These are phyloP conservation scores for Alnus rubra DNA, from an alignment of 306 rosid species.

Conservation along the genomic window DNA sequence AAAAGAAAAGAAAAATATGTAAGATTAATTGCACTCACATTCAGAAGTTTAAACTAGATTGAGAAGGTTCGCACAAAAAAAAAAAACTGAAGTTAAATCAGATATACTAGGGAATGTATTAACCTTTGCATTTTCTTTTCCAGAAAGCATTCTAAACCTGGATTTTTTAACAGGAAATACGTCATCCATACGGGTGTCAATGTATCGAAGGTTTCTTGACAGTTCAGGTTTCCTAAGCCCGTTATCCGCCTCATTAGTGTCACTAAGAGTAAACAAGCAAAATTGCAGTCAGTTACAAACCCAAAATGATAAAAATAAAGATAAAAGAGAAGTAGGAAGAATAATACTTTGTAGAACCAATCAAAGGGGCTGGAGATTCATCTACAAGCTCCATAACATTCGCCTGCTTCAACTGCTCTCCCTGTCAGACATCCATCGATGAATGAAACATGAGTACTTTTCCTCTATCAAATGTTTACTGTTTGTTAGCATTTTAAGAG, in stretches of 20 bases:
- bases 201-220: constrained; percentile 54
- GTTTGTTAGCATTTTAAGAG: neutral
- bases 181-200: constrained; percentile 69
- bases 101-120: constrained; percentile 6
- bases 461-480: neutral
- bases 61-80: neutral
- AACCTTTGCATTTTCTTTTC: constrained; percentile 87
- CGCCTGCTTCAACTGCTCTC: constrained; percentile 51
- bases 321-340: constrained; percentile 12
- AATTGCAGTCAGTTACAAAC: constrained; percentile 1
- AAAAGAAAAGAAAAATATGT: constrained; percentile 24
- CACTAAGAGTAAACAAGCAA: constrained; percentile 34
- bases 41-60: constrained; percentile 11
- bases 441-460: neutral
- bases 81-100: neutral
- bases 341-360: constrained; percentile 37
- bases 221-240: constrained; percentile 45
- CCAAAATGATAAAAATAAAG: constrained; percentile 1
- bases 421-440: constrained; percentile 32
- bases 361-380: constrained; percentile 39
- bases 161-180: constrained; percentile 63
- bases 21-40: constrained; percentile 15
- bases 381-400: constrained; percentile 34
- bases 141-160: constrained; percentile 41
- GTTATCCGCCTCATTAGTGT: constrained; percentile 37